Evolutionary conservation across 164 flowering plant genomes (phyloP).

Genomic region (Pachysandra terminalis): DNA sequence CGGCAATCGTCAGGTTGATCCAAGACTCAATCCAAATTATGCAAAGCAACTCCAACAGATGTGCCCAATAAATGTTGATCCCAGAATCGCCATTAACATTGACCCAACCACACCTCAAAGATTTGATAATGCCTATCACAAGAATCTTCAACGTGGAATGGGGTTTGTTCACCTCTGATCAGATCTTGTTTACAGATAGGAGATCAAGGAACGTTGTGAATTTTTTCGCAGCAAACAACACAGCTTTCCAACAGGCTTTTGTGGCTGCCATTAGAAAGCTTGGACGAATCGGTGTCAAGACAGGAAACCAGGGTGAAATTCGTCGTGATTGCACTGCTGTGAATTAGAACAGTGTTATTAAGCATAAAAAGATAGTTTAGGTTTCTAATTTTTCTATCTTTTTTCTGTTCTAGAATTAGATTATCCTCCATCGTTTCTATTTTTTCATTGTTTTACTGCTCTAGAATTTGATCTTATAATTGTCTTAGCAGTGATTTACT

Average conservation of each 20-base stretch:
- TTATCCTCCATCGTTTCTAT: no score
- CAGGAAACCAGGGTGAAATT: slow-evolving; percentile 43
- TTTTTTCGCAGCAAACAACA: slow-evolving; percentile 29
- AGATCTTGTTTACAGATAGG: slow-evolving; percentile 32
- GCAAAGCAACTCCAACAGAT: slow-evolving; percentile 28
- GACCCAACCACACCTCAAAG: slow-evolving; percentile 33
- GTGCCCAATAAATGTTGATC: slow-evolving; percentile 47
- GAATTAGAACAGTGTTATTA: slow-evolving; percentile 20
- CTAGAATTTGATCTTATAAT: no score
- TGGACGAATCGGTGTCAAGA: slow-evolving; percentile 43
- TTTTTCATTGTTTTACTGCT: no score
- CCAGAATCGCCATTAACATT: slow-evolving; percentile 36
- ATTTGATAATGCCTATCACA: slow-evolving; percentile 30
- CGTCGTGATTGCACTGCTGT: slow-evolving; percentile 31
- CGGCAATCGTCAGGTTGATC: slow-evolving; percentile 23
- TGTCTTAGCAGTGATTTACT: no score
- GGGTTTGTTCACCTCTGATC: slow-evolving; percentile 35
- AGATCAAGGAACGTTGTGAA: slow-evolving; percentile 28
- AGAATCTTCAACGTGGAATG: slow-evolving; percentile 29
- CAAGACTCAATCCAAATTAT: slow-evolving; percentile 29
- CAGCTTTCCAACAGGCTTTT: slow-evolving; percentile 33
- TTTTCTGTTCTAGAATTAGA: no score
- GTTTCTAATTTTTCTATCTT: no score
- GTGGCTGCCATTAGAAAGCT: slow-evolving; percentile 41
- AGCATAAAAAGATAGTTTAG: no score